Percentiles rank a stretch among this genome's conserved stretches.
Conservation (phyloP, 2,329 filamentous ascomycete species). For the Mycogone perniciosa region DNA sequence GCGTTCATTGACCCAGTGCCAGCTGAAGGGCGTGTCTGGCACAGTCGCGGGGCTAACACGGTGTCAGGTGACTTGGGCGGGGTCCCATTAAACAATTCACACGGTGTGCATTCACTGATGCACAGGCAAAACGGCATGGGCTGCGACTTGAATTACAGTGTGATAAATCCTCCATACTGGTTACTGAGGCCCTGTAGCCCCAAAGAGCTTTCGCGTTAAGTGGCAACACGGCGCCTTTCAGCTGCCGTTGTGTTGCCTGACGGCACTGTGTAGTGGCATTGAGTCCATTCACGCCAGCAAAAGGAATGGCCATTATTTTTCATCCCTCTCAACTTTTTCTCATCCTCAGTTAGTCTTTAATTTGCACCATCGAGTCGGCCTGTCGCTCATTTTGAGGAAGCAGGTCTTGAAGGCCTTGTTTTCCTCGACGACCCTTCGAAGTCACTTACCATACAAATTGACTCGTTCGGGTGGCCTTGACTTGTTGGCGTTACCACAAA, state of each 20-base stretch:
- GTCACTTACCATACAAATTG: background rate
- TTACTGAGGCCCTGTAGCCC: constrained; percentile 11
- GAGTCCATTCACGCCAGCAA: constrained; percentile 16
- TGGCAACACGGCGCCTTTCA: constrained; percentile 20
- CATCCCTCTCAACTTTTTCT: constrained; percentile 7
- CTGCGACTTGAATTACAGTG: constrained; percentile 8
- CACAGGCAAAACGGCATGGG: background rate
- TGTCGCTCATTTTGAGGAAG: background rate
- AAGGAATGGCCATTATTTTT: constrained; percentile 23
- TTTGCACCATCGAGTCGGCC: background rate
- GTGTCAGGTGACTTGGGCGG: constrained; percentile 25
- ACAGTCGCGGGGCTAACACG: constrained; percentile 25
- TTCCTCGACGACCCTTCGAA: background rate
- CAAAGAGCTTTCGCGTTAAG: constrained; percentile 31
- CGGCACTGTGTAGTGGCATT: constrained; percentile 26
- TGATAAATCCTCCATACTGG: constrained; percentile 1
- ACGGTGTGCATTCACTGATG: constrained; percentile 14
- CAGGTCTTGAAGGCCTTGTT: background rate
- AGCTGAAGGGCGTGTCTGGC: constrained; percentile 11
- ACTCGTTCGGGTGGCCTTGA: background rate
- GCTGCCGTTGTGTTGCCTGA: background rate
- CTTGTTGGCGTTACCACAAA: background rate
- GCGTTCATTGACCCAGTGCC: constrained; percentile 16
- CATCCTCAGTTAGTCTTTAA: background rate
- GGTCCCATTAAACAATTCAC: constrained; percentile 7